Conservation (phyloP, 768 basidiomycete species). For the Suillus bovinus region DNA sequence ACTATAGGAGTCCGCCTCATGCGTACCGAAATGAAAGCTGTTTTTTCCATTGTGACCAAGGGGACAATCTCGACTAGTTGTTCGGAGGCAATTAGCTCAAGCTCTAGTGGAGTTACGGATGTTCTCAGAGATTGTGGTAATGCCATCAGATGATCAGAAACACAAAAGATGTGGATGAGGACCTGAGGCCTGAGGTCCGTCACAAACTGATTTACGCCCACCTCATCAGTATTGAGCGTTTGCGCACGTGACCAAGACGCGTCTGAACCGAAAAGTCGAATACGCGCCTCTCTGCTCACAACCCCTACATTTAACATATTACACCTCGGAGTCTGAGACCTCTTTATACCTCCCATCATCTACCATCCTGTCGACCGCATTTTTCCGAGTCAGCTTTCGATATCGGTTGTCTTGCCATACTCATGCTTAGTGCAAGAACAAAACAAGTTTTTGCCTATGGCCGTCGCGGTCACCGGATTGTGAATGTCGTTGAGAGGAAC, state of each 20-base stretch:
- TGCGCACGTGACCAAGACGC: conserved; percentile 8
- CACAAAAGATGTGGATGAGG: background rate
- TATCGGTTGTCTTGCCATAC: background rate
- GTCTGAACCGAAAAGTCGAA: background rate
- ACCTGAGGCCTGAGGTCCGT: too few relatives aligned
- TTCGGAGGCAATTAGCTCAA: conserved; percentile 87
- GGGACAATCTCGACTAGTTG: conserved; percentile 85
- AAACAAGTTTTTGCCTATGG: conserved; percentile 70
- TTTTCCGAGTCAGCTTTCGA: background rate
- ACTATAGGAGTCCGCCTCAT: conserved; percentile 1
- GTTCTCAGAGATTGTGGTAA: conserved; percentile 69
- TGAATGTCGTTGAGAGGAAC: conserved; percentile 41
- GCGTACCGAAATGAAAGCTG: conserved; percentile 82
- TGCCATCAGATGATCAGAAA: conserved; percentile 69
- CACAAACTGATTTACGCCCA: too few relatives aligned
- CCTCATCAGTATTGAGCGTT: too few relatives aligned
- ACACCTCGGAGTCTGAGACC: background rate
- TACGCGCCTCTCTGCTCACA: conserved; percentile 1
- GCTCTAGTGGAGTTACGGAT: conserved; percentile 80
- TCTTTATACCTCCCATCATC: background rate
- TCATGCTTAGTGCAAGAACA: conserved; percentile 61
- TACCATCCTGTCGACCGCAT: background rate
- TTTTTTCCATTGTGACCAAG: conserved; percentile 86
- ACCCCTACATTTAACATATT: background rate
- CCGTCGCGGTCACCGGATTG: conserved; percentile 59